phyloP scores from a whole-genome alignment of 1,284 basidiomycete genomes.

The Naganishia albida region DNA sequence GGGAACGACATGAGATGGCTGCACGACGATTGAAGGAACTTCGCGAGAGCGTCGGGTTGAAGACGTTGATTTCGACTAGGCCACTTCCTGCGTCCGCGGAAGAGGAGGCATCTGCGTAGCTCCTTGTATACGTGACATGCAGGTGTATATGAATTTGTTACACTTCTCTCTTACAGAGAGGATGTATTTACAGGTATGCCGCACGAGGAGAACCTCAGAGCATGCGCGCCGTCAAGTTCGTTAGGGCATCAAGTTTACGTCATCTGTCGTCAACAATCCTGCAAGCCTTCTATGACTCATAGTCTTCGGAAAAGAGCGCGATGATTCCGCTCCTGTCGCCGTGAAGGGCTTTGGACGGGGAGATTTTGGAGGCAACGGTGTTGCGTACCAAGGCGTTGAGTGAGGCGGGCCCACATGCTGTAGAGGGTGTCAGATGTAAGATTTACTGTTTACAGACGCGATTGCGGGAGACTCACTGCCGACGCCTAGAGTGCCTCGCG shows the following conservation, averaged over 20 bases:
- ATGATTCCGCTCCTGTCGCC: conserved; percentile 68
- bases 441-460: not conserved
- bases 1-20: conserved; percentile 12
- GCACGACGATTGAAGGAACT: conserved; percentile 6
- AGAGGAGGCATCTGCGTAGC: not conserved
- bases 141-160: not conserved
- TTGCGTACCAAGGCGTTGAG: conserved; percentile 72
- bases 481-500: conserved; percentile 65
- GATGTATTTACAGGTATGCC: not conserved
- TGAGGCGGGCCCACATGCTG: conserved; percentile 73
- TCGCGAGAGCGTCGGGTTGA: conserved; percentile 16
- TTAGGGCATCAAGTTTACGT: conserved; percentile 5
- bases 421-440: conserved; percentile 1
- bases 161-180: not conserved
- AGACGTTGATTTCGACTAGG: conserved; percentile 8
- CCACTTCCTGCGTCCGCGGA: not conserved
- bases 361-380: conserved; percentile 65
- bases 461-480: conserved; percentile 61
- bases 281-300: conserved; percentile 57
- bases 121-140: not conserved
- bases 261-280: not conserved
- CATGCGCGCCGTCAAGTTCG: not conserved
- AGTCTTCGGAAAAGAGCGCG: conserved; percentile 68
- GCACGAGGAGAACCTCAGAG: no score
- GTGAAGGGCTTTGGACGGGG: conserved; percentile 59